phyloP scores from a whole-genome alignment of 352 stramenopile genomes.

The Globisporangium solare region DNA sequence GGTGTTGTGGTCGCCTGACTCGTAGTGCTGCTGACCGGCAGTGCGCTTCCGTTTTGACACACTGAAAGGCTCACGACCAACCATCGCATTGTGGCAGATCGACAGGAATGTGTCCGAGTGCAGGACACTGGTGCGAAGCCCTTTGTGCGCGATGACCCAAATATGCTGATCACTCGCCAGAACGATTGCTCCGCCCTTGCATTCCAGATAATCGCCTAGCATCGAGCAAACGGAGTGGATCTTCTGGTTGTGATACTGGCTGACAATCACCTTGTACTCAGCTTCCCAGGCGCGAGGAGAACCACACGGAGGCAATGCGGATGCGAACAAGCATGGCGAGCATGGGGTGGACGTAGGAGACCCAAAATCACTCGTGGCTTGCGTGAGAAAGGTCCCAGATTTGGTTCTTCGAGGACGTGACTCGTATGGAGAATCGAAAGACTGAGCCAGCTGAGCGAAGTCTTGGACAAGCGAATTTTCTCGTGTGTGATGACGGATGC shows the following conservation, averaged over 20 bases:
- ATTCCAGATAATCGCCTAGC: constrained; percentile 68
- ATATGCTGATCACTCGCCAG: constrained; percentile 53
- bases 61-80: constrained; percentile 39
- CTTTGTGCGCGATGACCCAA: constrained; percentile 66
- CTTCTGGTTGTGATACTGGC: constrained; percentile 64
- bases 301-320: constrained; percentile 28
- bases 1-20: constrained; percentile 7
- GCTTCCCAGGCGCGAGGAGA: constrained; percentile 21
- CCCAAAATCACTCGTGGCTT: constrained; percentile 5
- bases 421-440: constrained; percentile 27
- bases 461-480: constrained; percentile 43
- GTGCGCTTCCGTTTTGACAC: constrained; percentile 31
- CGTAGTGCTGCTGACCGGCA: neutral
- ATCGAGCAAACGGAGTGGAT: constrained; percentile 69
- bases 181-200: constrained; percentile 56
- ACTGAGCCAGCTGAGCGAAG: constrained; percentile 33
- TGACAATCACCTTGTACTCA: constrained; percentile 63
- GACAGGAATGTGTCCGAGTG: constrained; percentile 54
- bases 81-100: constrained; percentile 44
- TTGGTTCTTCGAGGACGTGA: constrained; percentile 2
- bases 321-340: constrained; percentile 25
- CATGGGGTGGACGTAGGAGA: neutral
- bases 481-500: constrained; percentile 47
- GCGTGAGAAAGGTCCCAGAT: constrained; percentile 9
- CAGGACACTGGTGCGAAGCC: constrained; percentile 40